Evolutionary conservation across 306 rosid species (phyloP).

Genomic region (Leucaena leucocephala): DNA sequence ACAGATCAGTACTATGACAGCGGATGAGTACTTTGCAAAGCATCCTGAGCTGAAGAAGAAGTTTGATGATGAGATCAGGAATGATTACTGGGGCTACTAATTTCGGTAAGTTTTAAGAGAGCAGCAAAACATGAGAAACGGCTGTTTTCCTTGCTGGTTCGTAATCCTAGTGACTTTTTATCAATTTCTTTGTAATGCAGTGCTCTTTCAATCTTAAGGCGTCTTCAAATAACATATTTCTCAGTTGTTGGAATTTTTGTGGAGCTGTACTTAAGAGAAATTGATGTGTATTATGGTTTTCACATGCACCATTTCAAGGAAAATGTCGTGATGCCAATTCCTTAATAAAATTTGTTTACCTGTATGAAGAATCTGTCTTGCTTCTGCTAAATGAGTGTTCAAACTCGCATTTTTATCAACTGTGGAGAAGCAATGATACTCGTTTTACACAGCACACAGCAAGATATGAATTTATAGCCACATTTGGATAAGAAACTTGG

Average conservation of each 20-base stretch:
- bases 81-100: conserved; percentile 94
- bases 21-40: conserved; percentile 87
- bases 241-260: conserved; percentile 32
- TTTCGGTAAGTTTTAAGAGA: conserved; percentile 24
- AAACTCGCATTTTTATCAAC: not conserved
- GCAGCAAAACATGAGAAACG: conserved; percentile 43
- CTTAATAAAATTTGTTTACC: conserved; percentile 31
- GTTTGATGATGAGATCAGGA: conserved; percentile 92
- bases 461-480: not conserved
- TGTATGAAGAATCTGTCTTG: conserved; percentile 7
- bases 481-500: not conserved
- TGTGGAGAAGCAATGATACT: not conserved
- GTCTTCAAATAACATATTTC: conserved; percentile 12
- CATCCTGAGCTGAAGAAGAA: conserved; percentile 92
- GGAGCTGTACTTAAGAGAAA: conserved; percentile 12
- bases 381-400: not conserved
- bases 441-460: not conserved
- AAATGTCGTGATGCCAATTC: conserved; percentile 23
- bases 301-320: conserved; percentile 30
- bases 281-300: conserved; percentile 25
- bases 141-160: conserved; percentile 47
- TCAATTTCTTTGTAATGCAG: conserved; percentile 44
- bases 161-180: conserved; percentile 38
- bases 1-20: conserved; percentile 91
- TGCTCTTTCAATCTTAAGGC: conserved; percentile 19